Base-by-base conservation (phyloP, 1,284 basidiomycete species). In the Neolentinus lepideus region DNA sequence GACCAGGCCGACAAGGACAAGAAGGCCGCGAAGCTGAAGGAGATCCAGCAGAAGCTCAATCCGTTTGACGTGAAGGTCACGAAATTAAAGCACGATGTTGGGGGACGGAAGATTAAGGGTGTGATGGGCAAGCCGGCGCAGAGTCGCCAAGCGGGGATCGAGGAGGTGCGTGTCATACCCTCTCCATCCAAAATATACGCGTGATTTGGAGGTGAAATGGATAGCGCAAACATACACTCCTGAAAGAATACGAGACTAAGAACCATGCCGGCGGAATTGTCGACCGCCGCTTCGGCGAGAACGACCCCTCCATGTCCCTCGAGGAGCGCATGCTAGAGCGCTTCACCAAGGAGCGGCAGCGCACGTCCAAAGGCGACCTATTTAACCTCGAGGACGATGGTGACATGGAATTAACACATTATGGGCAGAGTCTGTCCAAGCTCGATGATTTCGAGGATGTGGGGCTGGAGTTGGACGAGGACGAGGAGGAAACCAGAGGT, bases 261-360 rank as follows among this genome's bases (percentile, higher is more conserved):
- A 83, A 81, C 51, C 88, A 88, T 61, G 84, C 88, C 12, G 94
- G 95, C 10, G 91, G 92, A 3, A 89, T 99, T 61, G 75, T 96
- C 54, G 97, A 99, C 71, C 83, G 93, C 55, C 88, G 97, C 38
- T 98, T 99, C 64, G 97, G 97, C 73, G 97, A 99, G 80, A 88
- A 91, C 64, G 87, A 99, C 63, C 86, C 94, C 1, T 81, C 84
- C 10, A 85, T 99, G 80, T 88, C 89, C 10, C 77, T 94, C 16
- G 97, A 99, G 69, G 96, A 99, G 64, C 90, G 94, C 61, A 98
- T 98, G 88, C 80, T 99, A 26, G 94, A 98, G 71, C 88, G 97
- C 35, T 99, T 98, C 69, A 98, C 94, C 3, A 82, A 83, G 58
- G 96, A 98, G 69, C 76, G 91, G 58, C 90, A 94, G 66, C 78